Evolutionary conservation across 1,284 basidiomycete species (phyloP), one percentile per base, ranked within the genome.

Genomic region (Fomitopsis schrenkii): DNA sequence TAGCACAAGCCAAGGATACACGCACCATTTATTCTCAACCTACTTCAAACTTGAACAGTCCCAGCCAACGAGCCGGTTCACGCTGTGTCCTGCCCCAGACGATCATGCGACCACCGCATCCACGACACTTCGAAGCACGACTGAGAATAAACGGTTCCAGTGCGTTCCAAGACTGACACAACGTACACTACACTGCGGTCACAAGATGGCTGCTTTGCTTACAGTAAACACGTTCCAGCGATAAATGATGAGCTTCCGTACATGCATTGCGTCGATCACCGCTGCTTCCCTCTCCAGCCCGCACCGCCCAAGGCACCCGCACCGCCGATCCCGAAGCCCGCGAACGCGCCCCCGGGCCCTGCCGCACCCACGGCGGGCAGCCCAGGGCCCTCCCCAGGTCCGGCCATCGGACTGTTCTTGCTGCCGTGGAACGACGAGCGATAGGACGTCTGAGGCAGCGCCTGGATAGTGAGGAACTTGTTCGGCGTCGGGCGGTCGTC

Each of bases 381-480:
- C 22, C 66, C 70, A 4, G 72, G 70, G 57, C 69, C 68, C 55
- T 74, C 73, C 28, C 67, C 67, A 10, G 75, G 59, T 5, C 64
- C 70, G 19, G 68, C 58, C 56, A 73, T 65, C 33, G 75, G 71
- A 67, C 71, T 72, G 62, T 64, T 66, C 62, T 75, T 75, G 56
- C 59, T 66, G 42, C 42, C 42, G 35, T 76, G 74, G 76, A 91
- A 90, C 12, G 83, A 81, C 0, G 86, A 76, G 50, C 89, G 81
- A 75, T 83, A 90, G 0, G 84, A 83, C 1, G 87, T 83, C 33
- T 77, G 71, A 0, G 90, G 88, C 59, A 88, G 76, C 4, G 89
- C 76, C 67, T 89, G 86, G 63, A 93, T 91, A n/a, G 87, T 82
- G 38, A 93, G 76, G 76, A 91, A 93, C 70, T 90, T 92, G 75